Conservation (phyloP, 2,329 filamentous ascomycete species). For the Neonectria faginata region DNA sequence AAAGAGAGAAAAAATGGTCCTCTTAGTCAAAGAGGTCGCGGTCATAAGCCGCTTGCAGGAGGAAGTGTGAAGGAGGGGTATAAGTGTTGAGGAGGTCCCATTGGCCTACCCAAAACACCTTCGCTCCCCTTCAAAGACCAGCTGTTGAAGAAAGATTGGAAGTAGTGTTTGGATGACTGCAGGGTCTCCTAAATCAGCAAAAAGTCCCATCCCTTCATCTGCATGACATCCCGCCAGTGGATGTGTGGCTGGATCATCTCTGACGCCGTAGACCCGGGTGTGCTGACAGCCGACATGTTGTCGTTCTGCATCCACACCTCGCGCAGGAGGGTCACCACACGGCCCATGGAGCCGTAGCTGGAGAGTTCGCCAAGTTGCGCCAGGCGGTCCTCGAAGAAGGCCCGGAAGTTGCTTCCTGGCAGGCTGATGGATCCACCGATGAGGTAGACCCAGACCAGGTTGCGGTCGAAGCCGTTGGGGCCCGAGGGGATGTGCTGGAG, state of each 20-base stretch:
- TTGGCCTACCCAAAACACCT: slow-evolving; percentile 34
- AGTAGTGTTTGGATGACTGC: slow-evolving; percentile 23
- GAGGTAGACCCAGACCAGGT: slow-evolving; percentile 92
- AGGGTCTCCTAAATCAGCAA: slow-evolving; percentile 76
- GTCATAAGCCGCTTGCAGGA: slow-evolving; percentile 40
- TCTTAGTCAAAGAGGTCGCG: slow-evolving; percentile 36
- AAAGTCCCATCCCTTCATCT: slow-evolving; percentile 90
- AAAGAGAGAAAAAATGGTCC: slow-evolving; percentile 44
- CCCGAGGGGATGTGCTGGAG: slow-evolving; percentile 88
- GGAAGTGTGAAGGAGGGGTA: slow-evolving; percentile 37
- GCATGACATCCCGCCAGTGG: slow-evolving; percentile 96
- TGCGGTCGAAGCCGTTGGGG: slow-evolving; percentile 85
- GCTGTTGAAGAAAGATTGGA: slow-evolving; percentile 48
- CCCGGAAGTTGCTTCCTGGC: slow-evolving; percentile 78
- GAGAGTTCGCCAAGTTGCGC: slow-evolving; percentile 80
- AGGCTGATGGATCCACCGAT: slow-evolving; percentile 84
- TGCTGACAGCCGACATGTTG: slow-evolving; percentile 55
- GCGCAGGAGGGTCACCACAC: slow-evolving; percentile 80
- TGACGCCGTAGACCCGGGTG: slow-evolving; percentile 51
- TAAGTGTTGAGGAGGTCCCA: slow-evolving; percentile 28
- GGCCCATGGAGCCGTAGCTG: slow-evolving; percentile 85
- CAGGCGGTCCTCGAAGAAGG: slow-evolving; percentile 81
- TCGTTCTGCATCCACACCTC: slow-evolving; percentile 89
- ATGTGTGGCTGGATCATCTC: slow-evolving; percentile 71
- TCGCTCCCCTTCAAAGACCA: slow-evolving; percentile 52